A percentile compares a stretch with the other conserved stretches of the same genome.
These are phyloP conservation scores for Solanum hybrid DNA, from an alignment of 305 asterid species.

Conservation along the genomic window DNA sequence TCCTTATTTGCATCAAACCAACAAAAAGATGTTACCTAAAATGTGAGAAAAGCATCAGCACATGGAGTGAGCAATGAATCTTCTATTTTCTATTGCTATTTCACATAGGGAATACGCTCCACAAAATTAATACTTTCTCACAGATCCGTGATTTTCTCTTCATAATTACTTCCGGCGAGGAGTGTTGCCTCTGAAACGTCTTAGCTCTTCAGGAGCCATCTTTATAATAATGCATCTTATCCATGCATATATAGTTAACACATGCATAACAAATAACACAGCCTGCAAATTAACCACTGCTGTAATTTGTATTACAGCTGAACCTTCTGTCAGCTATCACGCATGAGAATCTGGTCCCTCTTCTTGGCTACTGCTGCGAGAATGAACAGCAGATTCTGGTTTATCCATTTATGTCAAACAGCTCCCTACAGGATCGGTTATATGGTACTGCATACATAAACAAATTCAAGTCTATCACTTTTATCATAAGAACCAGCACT, in stretches of 20 bases:
- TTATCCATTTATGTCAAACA: slow-evolving; percentile 86
- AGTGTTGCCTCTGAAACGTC: not conserved
- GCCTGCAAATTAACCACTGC: not conserved
- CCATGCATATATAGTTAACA: not conserved
- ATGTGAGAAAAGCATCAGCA: not conserved
- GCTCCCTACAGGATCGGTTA: slow-evolving; percentile 78
- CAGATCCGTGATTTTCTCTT: not conserved
- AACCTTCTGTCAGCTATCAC: slow-evolving; percentile 67
- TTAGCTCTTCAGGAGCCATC: slow-evolving; percentile 3
- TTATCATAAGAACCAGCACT: slow-evolving; percentile 2
- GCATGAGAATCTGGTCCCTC: slow-evolving; percentile 78
- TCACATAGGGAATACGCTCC: not conserved
- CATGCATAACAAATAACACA: not conserved
- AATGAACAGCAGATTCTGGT: slow-evolving; percentile 87
- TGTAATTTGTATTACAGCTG: slow-evolving; percentile 36
- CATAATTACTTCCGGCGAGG: not conserved
- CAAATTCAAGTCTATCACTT: not conserved
- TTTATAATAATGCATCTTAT: not conserved
- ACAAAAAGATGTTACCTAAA: not conserved
- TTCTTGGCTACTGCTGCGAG: slow-evolving; percentile 79
- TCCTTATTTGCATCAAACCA: not conserved
- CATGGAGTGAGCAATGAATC: not conserved
- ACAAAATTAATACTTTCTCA: not conserved
- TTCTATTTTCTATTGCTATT: not conserved
- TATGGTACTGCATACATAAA: slow-evolving; percentile 39